Base-by-base conservation (phyloP, 768 basidiomycete genomes). In the Trametes cingulata region DNA sequence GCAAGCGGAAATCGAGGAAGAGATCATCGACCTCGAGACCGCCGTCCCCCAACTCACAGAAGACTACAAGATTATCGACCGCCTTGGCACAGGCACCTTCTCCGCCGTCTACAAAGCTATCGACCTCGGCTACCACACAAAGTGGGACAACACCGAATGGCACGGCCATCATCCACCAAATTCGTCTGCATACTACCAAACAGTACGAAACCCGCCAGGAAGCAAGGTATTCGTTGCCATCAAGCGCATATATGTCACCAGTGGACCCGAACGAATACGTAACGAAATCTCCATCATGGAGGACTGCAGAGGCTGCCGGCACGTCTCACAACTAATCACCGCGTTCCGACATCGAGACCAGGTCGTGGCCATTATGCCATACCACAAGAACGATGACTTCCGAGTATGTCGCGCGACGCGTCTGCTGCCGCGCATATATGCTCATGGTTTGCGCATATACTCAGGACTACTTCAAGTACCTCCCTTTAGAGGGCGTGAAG, bases 81-180 rank as follows among this genome's bases (percentile, higher is more conserved):
- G 95, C 0, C 82, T 99, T 0, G 97, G 97, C 14, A 98, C 95
- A 54, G 96, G 96, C 15, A 99, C 96, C 1, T 99, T 99, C 76
- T 98, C 96, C 0, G 95, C 95, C 10, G 97, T 99, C n/a, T 99
- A 98, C 82, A 97, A 98, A 68, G 97, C 95, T 0, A 73, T 95
- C 63, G 97, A 99, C 72, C 67, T 90, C 15, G 75, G 80, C 58
- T 84, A 90, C 67, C 84, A 92, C 65, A 75, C 80, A 49, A 88
- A 90, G 52, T 92, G 86, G 86, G 82, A 91, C 71, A 92, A 93
- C 67, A 65, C 72, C 5, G 78, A 84, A 13, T 93, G 91, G 91
- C 84, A 84, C 33, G 88, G 88, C 0, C 72, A 76, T 46, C 88
- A 90, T 67, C 82, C 84, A 1, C 74, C 80, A 2, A 70, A 74